Conservation (phyloP, 2,329 filamentous ascomycete genomes). For the Magnaporthales sp. region DNA sequence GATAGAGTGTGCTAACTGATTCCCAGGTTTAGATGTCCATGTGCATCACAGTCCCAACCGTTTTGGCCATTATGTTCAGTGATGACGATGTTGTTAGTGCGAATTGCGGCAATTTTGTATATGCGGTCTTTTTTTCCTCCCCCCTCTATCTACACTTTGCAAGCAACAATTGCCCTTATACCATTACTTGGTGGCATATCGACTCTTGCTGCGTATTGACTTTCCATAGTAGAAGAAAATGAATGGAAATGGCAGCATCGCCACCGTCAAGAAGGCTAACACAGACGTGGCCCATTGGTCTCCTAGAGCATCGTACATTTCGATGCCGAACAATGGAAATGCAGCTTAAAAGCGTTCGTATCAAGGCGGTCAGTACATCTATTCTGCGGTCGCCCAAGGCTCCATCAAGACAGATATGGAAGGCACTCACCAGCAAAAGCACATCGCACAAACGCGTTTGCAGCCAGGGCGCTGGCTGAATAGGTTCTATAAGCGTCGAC, state of each 20-base stretch:
- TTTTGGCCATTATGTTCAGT: background rate
- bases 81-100: background rate
- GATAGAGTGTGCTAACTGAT: background rate
- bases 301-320: constrained; percentile 63
- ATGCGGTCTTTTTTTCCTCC: background rate
- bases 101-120: background rate
- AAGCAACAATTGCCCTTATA: background rate
- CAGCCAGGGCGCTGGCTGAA: constrained; percentile 70
- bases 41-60: background rate
- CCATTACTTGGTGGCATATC: constrained; percentile 32
- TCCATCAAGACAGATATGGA: background rate
- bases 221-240: constrained; percentile 55
- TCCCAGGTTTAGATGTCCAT: background rate
- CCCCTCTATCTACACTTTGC: background rate
- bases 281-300: constrained; percentile 61
- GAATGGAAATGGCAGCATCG: constrained; percentile 56
- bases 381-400: background rate
- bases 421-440: constrained; percentile 55
- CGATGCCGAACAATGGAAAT: constrained; percentile 67
- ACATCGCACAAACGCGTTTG: constrained; percentile 73
- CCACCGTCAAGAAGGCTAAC: constrained; percentile 51
- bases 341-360: constrained; percentile 38
- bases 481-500: constrained; percentile 71
- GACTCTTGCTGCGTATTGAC: constrained; percentile 43
- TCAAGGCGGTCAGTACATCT: background rate